These are phyloP conservation scores for Prunus persica DNA, from an alignment of 306 rosid genomes.

Conservation along the genomic window DNA sequence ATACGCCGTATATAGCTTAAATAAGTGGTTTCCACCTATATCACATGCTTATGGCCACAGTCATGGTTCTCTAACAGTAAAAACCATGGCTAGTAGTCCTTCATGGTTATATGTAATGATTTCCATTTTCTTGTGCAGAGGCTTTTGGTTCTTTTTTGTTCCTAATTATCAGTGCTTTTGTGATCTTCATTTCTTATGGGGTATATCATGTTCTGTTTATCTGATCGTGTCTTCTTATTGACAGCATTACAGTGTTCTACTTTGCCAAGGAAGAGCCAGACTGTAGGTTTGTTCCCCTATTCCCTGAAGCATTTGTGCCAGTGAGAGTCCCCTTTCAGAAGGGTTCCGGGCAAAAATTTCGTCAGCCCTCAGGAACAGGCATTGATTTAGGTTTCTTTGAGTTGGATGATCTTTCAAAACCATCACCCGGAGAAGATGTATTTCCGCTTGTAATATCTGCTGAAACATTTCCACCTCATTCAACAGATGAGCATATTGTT, in stretches of 20 bases:
- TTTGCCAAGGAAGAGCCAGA: slow-evolving; percentile 86
- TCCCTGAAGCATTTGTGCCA: slow-evolving; percentile 62
- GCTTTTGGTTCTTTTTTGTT: neutral
- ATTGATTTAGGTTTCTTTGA: slow-evolving; percentile 81
- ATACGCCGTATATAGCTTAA: neutral
- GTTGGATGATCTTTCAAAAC: slow-evolving; percentile 83
- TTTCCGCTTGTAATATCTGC: slow-evolving; percentile 87
- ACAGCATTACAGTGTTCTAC: slow-evolving; percentile 74
- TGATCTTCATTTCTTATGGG: neutral
- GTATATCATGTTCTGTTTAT: slow-evolving; percentile 17
- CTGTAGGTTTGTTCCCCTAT: slow-evolving; percentile 63
- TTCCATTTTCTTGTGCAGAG: neutral
- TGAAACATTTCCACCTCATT: slow-evolving; percentile 44
- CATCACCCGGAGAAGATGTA: slow-evolving; percentile 68
- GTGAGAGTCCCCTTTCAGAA: slow-evolving; percentile 72
- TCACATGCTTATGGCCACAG: slow-evolving; percentile 1
- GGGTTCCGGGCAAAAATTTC: slow-evolving; percentile 73
- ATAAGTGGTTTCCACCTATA: neutral
- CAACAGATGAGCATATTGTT: slow-evolving; percentile 32
- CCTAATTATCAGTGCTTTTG: neutral
- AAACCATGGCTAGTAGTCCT: neutral
- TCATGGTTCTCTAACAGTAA: slow-evolving; percentile 4
- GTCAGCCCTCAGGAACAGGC: slow-evolving; percentile 84
- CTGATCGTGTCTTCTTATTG: slow-evolving; percentile 24
- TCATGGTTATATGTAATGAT: neutral